These are phyloP conservation scores for Alectoria sarmentosa DNA, from an alignment of 495 filamentous ascomycete genomes.

Conservation along the genomic window DNA sequence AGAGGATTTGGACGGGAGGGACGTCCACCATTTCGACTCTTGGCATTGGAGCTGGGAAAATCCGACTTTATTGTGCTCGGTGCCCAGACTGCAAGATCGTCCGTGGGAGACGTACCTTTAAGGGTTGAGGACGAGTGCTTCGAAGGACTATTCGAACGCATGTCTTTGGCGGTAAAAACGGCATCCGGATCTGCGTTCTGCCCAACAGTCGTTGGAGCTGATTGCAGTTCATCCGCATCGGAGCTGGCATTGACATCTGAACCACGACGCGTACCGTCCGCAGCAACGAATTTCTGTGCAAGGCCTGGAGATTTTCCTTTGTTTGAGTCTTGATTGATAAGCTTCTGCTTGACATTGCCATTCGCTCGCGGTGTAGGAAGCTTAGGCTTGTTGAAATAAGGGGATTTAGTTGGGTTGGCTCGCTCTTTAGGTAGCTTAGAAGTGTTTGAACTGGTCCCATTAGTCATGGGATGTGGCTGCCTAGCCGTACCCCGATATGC, in stretches of 20 bases:
- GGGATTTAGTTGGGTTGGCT: constrained; percentile 1
- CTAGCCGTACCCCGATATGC: constrained; percentile 1
- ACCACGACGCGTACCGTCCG: constrained; percentile 14
- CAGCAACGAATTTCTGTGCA: constrained; percentile 5
- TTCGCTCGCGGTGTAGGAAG: neutral
- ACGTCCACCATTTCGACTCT: neutral
- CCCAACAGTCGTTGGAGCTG: constrained; percentile 29
- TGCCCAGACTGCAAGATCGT: constrained; percentile 1
- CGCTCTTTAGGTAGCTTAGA: neutral
- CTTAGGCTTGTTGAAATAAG: constrained; percentile 7
- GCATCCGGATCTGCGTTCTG: constrained; percentile 1
- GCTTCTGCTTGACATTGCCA: constrained; percentile 3
- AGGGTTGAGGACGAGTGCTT: constrained; percentile 1
- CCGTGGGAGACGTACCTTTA: constrained; percentile 2
- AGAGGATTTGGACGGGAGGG: neutral
- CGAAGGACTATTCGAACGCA: constrained; percentile 11
- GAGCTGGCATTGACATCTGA: constrained; percentile 22
- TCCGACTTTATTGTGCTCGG: constrained; percentile 12
- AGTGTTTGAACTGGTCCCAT: neutral
- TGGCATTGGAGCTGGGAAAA: constrained; percentile 3
- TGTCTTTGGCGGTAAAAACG: neutral
- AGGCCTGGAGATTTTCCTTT: neutral
- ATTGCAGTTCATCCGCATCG: constrained; percentile 41
- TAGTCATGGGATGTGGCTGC: neutral
- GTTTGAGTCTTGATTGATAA: neutral